Conservation (phyloP, 129 eudicot genomes). For the Artemisia tridentata region DNA sequence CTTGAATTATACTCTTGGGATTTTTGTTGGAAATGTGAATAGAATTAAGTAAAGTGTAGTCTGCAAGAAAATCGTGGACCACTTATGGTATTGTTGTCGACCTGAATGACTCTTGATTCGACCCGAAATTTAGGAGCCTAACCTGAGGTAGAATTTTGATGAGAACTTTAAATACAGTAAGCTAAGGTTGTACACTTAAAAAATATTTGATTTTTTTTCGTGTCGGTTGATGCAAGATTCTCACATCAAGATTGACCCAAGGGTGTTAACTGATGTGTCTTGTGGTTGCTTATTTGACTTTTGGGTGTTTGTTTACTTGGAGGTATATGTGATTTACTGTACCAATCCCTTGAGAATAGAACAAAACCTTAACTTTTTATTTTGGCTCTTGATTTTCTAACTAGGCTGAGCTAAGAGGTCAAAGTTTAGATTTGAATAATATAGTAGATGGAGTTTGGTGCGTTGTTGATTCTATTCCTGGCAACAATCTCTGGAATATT, state of each 20-base stretch:
- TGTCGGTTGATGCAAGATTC: no score
- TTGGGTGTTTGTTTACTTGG: neutral
- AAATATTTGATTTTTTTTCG: no score
- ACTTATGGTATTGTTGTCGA: neutral
- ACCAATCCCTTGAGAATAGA: neutral
- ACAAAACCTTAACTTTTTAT: neutral
- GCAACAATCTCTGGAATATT: conserved; percentile 48
- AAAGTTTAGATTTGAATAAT: neutral
- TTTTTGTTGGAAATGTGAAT: neutral
- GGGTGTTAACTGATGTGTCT: no score
- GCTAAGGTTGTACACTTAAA: no score
- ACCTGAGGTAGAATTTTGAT: no score
- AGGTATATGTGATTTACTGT: neutral
- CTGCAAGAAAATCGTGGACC: conserved; percentile 10
- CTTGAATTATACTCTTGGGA: neutral
- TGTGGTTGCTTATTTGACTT: neutral
- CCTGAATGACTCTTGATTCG: no score
- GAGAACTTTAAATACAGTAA: no score
- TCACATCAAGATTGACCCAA: no score
- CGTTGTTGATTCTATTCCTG: conserved; percentile 44
- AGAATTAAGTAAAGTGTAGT: neutral
- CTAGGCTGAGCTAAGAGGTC: neutral
- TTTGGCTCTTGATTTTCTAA: conserved; percentile 15
- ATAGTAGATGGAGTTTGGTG: conserved; percentile 42
- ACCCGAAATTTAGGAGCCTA: no score